These are phyloP conservation scores for Aureobasidium sp. DNA, from an alignment of 2,329 filamentous ascomycete species.

Conservation along the genomic window DNA sequence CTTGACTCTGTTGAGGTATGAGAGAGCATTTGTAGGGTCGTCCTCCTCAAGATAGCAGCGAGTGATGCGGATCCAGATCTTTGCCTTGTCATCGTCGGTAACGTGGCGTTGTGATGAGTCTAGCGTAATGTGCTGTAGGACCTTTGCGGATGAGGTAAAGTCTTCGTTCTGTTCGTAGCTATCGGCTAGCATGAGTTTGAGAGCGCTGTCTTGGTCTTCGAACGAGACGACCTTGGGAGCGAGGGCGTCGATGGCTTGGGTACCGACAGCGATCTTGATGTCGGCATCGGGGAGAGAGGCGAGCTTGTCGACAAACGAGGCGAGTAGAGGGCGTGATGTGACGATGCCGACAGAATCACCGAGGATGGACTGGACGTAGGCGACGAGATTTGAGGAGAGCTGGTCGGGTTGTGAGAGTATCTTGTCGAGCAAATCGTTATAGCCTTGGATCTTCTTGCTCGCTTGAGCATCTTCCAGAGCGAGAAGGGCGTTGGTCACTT, in stretches of 20 bases:
- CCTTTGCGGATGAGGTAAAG: constrained; percentile 79
- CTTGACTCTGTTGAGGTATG: constrained; percentile 95
- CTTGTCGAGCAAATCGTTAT: constrained; percentile 63
- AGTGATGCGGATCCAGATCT: constrained; percentile 93
- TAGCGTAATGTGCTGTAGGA: constrained; percentile 85
- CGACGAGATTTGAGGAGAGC: constrained; percentile 68
- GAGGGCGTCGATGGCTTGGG: constrained; percentile 73
- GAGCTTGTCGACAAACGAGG: constrained; percentile 71
- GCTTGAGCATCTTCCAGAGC: constrained; percentile 54
- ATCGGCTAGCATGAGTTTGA: constrained; percentile 84
- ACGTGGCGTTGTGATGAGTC: constrained; percentile 91
- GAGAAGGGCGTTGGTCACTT: constrained; percentile 54
- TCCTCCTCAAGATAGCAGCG: constrained; percentile 95
- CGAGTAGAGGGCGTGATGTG: constrained; percentile 75
- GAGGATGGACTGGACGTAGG: constrained; percentile 71
- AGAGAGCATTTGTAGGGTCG: constrained; percentile 86
- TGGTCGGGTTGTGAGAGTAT: constrained; percentile 55
- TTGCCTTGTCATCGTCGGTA: constrained; percentile 82
- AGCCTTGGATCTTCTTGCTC: constrained; percentile 59
- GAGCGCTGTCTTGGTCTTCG: constrained; percentile 83
- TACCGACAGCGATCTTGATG: constrained; percentile 78
- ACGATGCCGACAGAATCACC: constrained; percentile 78
- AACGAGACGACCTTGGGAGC: constrained; percentile 75
- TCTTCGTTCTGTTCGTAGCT: constrained; percentile 88
- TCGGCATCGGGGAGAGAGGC: constrained; percentile 66